These are phyloP conservation scores for Trypanosoma lewisi DNA, from an alignment of 208 protist genomes.

Conservation along the genomic window DNA sequence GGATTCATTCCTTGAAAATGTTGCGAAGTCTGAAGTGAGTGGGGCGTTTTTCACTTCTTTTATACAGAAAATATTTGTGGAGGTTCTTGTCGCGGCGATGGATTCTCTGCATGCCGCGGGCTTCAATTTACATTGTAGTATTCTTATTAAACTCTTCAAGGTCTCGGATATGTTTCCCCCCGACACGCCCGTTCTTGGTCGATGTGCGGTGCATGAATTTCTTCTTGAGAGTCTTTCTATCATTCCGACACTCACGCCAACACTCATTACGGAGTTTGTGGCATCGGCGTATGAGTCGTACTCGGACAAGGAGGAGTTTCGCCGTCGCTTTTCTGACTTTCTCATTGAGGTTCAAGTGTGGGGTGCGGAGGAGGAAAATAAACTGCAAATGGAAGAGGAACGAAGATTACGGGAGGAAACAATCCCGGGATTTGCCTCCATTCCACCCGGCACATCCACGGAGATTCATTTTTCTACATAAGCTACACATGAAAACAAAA, in stretches of 20 bases:
- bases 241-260: constrained; percentile 63
- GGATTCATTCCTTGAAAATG: constrained; percentile 88
- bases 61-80: constrained; percentile 77
- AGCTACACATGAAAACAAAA: not conserved
- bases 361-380: constrained; percentile 86
- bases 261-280: constrained; percentile 56
- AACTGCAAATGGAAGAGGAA: constrained; percentile 67
- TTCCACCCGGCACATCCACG: constrained; percentile 13
- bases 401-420: constrained; percentile 42
- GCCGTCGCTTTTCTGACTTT: constrained; percentile 68
- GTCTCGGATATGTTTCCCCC: constrained; percentile 60
- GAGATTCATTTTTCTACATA: not conserved
- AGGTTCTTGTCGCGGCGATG: constrained; percentile 79
- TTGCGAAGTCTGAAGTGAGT: constrained; percentile 47
- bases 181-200: constrained; percentile 50
- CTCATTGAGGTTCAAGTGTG: constrained; percentile 84
- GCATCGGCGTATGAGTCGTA: constrained; percentile 45
- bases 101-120: constrained; percentile 82
- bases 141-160: constrained; percentile 72
- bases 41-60: constrained; percentile 75
- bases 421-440: constrained; percentile 50
- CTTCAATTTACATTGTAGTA: constrained; percentile 68
- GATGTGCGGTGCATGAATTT: constrained; percentile 48
- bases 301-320: constrained; percentile 40
- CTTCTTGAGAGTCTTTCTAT: constrained; percentile 50